Conservation (phyloP, 2,329 filamentous ascomycete species). For the Didymosphaeria variabile region DNA sequence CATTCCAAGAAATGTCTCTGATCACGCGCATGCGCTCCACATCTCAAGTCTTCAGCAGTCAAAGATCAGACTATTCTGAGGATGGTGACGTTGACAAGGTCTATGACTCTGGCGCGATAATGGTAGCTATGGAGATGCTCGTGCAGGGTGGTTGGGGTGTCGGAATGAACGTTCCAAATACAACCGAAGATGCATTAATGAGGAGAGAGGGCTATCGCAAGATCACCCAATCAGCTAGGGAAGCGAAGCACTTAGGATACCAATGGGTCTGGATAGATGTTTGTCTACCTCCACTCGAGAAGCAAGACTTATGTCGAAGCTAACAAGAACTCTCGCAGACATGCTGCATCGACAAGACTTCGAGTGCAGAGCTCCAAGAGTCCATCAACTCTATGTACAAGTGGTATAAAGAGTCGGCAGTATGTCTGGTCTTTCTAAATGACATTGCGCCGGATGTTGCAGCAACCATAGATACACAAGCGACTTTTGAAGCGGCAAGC, state of each 20-base stretch:
- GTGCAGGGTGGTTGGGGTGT: conserved; percentile 24
- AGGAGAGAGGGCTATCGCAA: conserved; percentile 28
- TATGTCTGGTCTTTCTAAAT: conserved; percentile 33
- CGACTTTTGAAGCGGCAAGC: conserved; percentile 26
- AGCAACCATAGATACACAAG: conserved; percentile 9
- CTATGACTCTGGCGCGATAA: conserved; percentile 20
- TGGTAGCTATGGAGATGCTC: conserved; percentile 32
- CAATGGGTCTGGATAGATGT: conserved; percentile 36
- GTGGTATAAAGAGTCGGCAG: conserved; percentile 31
- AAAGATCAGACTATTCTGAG: not conserved
- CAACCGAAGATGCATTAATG: conserved; percentile 27
- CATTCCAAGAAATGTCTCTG: conserved; percentile 28
- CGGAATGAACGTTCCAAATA: conserved; percentile 13
- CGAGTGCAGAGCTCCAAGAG: conserved; percentile 33
- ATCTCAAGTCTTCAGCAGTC: conserved; percentile 16
- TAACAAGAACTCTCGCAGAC: conserved; percentile 13
- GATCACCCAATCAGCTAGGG: conserved; percentile 26
- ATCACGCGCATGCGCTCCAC: conserved; percentile 26
- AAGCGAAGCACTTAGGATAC: conserved; percentile 23
- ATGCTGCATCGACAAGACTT: conserved; percentile 37
- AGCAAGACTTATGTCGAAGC: not conserved
- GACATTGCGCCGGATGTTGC: conserved; percentile 22
- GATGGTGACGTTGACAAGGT: not conserved
- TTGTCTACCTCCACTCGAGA: not conserved
- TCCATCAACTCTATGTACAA: conserved; percentile 40